Conservation (phyloP, 805 yeast species). For the Candida krabiensis region DNA sequence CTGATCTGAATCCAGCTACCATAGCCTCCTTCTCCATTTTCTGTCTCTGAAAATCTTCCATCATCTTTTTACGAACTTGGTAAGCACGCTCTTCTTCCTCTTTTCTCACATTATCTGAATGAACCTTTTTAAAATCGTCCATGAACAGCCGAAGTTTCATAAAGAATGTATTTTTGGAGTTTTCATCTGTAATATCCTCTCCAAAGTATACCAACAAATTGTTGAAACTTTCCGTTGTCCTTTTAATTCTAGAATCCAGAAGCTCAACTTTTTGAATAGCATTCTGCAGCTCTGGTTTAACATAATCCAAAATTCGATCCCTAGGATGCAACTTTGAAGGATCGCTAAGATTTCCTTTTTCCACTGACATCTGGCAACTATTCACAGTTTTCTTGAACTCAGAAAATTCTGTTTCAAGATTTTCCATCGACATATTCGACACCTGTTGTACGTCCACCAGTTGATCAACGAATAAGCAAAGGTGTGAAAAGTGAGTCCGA, state of each 20-base stretch:
- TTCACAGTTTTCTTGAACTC: constrained; percentile 53
- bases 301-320: constrained; percentile 57
- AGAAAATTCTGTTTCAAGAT: constrained; percentile 55
- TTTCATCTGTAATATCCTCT: constrained; percentile 56
- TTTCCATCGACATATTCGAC: constrained; percentile 63
- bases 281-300: constrained; percentile 37
- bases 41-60: constrained; percentile 38
- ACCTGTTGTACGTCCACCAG: constrained; percentile 51
- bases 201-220: constrained; percentile 70
- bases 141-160: constrained; percentile 60
- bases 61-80: constrained; percentile 58
- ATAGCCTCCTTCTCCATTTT: constrained; percentile 7
- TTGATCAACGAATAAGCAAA: constrained; percentile 61
- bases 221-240: constrained; percentile 53
- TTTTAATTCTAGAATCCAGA: constrained; percentile 49
- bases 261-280: constrained; percentile 46
- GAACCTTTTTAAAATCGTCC: constrained; percentile 61
- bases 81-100: constrained; percentile 70
- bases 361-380: constrained; percentile 53
- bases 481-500: constrained; percentile 65
- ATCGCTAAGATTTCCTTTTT: constrained; percentile 66
- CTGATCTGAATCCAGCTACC: not conserved
- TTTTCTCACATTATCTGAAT: constrained; percentile 59
- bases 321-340: constrained; percentile 61
- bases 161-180: constrained; percentile 60